These are phyloP conservation scores for Pleurotus pulmonarius DNA, from an alignment of 768 basidiomycete genomes.

Conservation along the genomic window DNA sequence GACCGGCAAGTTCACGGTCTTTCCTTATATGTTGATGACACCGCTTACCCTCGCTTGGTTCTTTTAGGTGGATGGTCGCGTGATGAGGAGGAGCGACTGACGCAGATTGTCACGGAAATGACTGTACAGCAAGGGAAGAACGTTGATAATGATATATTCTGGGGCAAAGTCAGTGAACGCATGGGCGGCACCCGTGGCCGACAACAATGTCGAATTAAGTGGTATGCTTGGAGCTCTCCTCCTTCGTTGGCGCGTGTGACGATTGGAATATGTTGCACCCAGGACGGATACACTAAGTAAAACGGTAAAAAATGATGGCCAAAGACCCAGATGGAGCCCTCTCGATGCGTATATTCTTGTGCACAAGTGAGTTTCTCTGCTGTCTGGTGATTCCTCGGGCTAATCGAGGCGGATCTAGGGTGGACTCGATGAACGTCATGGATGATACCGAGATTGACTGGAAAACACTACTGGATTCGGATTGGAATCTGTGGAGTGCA, in stretches of 20 bases:
- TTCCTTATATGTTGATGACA: background rate
- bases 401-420: conserved; percentile 34
- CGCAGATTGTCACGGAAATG: conserved; percentile 71
- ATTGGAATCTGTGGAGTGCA: conserved; percentile 85
- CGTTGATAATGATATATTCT: conserved; percentile 77
- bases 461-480: conserved; percentile 68
- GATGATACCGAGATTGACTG: conserved; percentile 86
- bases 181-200: conserved; percentile 77
- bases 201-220: conserved; percentile 87
- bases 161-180: conserved; percentile 69
- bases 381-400: background rate
- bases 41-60: conserved; percentile 1
- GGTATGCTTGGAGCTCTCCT: conserved; percentile 35
- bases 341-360: conserved; percentile 79
- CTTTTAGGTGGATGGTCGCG: conserved; percentile 64
- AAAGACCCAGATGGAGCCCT: conserved; percentile 68
- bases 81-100: conserved; percentile 75
- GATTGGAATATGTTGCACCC: background rate
- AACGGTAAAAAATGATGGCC: conserved; percentile 67
- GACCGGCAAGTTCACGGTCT: conserved; percentile 36
- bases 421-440: conserved; percentile 68
- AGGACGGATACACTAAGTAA: conserved; percentile 80
- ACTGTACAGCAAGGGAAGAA: conserved; percentile 70
- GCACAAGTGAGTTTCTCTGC: conserved; percentile 57
- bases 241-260: too few relatives aligned